phyloP scores from a whole-genome alignment of 2,329 filamentous ascomycete species.

The Eurotiales sp. region DNA sequence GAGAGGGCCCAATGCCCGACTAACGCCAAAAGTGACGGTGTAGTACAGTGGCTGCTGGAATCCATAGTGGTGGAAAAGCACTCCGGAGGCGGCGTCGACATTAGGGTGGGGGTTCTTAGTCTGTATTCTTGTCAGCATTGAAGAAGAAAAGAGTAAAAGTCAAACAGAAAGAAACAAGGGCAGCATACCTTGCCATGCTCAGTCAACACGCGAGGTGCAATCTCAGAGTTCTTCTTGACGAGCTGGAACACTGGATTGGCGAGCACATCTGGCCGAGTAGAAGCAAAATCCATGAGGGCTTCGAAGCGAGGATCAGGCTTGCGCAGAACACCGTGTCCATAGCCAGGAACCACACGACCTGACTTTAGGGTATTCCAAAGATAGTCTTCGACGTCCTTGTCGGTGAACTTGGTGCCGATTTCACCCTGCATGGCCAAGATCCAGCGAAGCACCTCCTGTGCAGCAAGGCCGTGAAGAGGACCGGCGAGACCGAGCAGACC shows the following conservation, averaged over 20 bases:
- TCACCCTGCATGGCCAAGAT: conserved; percentile 91
- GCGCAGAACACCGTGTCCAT: conserved; percentile 91
- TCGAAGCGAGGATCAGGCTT: conserved; percentile 97
- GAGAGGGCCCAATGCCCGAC: conserved; percentile 73
- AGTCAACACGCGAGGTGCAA: conserved; percentile 84
- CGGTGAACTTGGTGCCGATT: conserved; percentile 73
- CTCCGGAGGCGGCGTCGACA: conserved; percentile 88
- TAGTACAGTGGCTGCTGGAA: conserved; percentile 98
- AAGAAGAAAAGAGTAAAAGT: not conserved
- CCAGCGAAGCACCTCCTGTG: conserved; percentile 96
- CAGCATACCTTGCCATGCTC: conserved; percentile 77
- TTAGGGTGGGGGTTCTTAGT: conserved; percentile 98
- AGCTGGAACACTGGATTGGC: conserved; percentile 88
- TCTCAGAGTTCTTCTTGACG: conserved; percentile 86
- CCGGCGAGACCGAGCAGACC: conserved; percentile 93
- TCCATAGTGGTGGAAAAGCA: conserved; percentile 96
- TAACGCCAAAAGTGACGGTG: conserved; percentile 65
- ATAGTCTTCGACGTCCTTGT: conserved; percentile 80
- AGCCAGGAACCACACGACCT: conserved; percentile 89
- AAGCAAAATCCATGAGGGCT: conserved; percentile 93
- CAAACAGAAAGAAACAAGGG: not conserved
- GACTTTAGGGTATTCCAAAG: conserved; percentile 92
- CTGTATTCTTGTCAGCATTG: conserved; percentile 31
- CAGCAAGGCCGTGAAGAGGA: conserved; percentile 88
- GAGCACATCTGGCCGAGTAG: conserved; percentile 77